These are phyloP conservation scores for Spathaspora passalidarum DNA, from an alignment of 805 yeast genomes.

Conservation along the genomic window DNA sequence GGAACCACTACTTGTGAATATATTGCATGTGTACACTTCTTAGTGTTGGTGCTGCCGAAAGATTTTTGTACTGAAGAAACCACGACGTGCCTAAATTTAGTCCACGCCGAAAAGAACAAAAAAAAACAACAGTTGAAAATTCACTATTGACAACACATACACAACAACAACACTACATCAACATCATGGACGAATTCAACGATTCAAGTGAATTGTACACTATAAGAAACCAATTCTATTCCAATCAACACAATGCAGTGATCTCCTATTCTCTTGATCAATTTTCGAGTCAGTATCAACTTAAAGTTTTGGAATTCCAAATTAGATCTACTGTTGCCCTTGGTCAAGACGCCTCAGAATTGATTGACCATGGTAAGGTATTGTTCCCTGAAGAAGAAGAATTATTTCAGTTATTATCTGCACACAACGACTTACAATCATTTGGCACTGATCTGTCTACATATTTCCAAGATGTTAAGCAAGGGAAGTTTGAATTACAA, in stretches of 20 bases:
- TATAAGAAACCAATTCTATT: slow-evolving; percentile 57
- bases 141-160: not conserved
- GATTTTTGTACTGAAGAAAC: too few relatives aligned
- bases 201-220: slow-evolving; percentile 52
- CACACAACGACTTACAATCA: slow-evolving; percentile 41
- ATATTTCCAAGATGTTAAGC: slow-evolving; percentile 37
- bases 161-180: not conserved
- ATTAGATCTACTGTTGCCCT: slow-evolving; percentile 38
- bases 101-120: not conserved
- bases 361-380: slow-evolving; percentile 34
- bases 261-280: slow-evolving; percentile 34
- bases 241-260: slow-evolving; percentile 53
- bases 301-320: slow-evolving; percentile 40
- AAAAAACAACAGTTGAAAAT: not conserved
- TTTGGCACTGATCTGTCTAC: slow-evolving; percentile 43
- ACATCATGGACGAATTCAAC: slow-evolving; percentile 36
- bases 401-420: slow-evolving; percentile 35
- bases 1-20: too few relatives aligned
- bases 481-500: slow-evolving; percentile 36
- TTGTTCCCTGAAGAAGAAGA: slow-evolving; percentile 33
- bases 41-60: too few relatives aligned
- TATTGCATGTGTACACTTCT: too few relatives aligned
- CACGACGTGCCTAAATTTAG: not conserved
- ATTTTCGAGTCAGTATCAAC: slow-evolving; percentile 34
- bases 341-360: slow-evolving; percentile 34